Percentiles rank a stretch among this genome's conserved stretches.
Conservation (phyloP, 371 early-diverging fungal genomes). For the Phascolomyces articulosus region DNA sequence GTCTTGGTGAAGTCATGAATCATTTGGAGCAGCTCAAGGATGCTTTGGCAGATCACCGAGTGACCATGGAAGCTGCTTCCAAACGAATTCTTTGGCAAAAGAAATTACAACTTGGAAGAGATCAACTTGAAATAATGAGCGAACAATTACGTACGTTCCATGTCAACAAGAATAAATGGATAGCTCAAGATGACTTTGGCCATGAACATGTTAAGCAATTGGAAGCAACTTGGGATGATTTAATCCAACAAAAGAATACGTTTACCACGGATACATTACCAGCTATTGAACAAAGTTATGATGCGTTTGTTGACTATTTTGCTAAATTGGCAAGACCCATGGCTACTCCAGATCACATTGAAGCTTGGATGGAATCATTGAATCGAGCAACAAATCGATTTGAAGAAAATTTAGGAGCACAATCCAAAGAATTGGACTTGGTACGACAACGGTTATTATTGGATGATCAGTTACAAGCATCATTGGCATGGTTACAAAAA, state of each 20-base stretch:
- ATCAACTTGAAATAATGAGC: conserved; percentile 35
- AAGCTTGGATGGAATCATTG: conserved; percentile 42
- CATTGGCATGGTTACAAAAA: conserved; percentile 18
- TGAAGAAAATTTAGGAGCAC: conserved; percentile 31
- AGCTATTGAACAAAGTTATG: conserved; percentile 34
- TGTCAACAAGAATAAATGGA: conserved; percentile 27
- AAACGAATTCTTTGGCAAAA: conserved; percentile 37
- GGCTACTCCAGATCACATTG: conserved; percentile 47
- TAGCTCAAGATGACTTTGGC: conserved; percentile 30
- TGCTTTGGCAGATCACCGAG: conserved; percentile 33
- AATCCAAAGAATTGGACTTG: conserved; percentile 31
- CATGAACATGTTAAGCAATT: conserved; percentile 23
- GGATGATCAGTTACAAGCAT: conserved; percentile 27
- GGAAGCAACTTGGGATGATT: conserved; percentile 22
- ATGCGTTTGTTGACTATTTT: conserved; percentile 39
- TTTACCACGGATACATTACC: conserved; percentile 28
- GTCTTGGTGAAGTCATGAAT: conserved; percentile 38
- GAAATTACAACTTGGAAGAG: conserved; percentile 25
- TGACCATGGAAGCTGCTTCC: conserved; percentile 37
- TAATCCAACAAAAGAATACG: conserved; percentile 25
- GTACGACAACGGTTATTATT: conserved; percentile 27
- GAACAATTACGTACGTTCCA: conserved; percentile 31
- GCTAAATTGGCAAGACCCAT: conserved; percentile 38
- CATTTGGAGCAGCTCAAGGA: conserved; percentile 34
- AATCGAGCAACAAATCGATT: conserved; percentile 22